Percentiles rank a stretch among this genome's conserved stretches.
Conservation (phyloP, 306 rosid genomes). For the Glycyrrhiza uralensis region DNA sequence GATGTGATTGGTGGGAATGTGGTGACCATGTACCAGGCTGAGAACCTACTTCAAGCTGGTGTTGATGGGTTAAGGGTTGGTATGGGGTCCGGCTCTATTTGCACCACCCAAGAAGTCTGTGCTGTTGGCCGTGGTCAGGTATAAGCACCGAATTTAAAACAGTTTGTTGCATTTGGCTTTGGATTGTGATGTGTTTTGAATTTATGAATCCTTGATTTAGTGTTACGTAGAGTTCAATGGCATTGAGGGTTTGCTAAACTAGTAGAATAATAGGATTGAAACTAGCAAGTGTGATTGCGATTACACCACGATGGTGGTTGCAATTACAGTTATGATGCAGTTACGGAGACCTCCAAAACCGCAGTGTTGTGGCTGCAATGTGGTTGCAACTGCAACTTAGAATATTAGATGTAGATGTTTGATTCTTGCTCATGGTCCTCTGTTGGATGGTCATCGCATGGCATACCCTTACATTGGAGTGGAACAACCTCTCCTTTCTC, state of each 20-base stretch:
- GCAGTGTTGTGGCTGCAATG: not conserved
- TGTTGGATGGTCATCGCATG: not conserved
- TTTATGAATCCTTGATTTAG: not conserved
- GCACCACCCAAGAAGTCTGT: conserved; percentile 95
- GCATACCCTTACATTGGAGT: not conserved
- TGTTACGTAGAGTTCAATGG: not conserved
- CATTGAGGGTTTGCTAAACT: not conserved
- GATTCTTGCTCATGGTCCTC: not conserved
- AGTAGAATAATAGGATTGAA: not conserved
- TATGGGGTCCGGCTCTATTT: conserved; percentile 97
- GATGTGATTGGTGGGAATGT: conserved; percentile 97
- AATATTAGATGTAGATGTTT: not conserved
- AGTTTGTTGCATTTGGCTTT: not conserved
- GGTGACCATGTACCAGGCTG: conserved; percentile 84
- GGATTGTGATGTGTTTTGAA: not conserved
- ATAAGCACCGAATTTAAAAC: not conserved
- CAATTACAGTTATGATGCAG: not conserved
- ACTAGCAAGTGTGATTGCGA: not conserved
- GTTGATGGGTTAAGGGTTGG: conserved; percentile 90
- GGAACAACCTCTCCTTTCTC: not conserved
- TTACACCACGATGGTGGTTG: not conserved
- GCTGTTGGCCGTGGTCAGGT: conserved; percentile 99
- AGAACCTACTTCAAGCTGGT: conserved; percentile 82
- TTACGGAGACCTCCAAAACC: not conserved
- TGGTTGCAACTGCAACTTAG: not conserved